Base-by-base conservation (phyloP, 768 basidiomycete species). In the Cystobasidium tubakii region DNA sequence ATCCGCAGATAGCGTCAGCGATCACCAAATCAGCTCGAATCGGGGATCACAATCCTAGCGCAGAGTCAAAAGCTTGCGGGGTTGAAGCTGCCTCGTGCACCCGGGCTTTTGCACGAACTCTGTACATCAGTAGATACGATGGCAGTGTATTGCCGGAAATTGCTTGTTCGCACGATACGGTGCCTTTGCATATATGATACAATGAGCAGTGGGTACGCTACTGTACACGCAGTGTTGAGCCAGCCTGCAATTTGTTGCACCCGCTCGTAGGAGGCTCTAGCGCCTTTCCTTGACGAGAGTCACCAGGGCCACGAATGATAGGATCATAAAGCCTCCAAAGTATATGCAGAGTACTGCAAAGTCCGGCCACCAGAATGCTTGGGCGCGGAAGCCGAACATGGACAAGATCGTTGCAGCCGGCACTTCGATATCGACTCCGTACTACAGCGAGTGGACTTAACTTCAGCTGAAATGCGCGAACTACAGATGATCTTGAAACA, bases 361-460 rank as follows among this genome's bases (percentile, higher is more conserved):
- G 80, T 99, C 94, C 0, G 96, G 96, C 91, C 91, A 98, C 96
- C 96, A 99, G 84, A 94, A 98, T 0, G 95, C 92, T 85, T 86
- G 62, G 42, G 66, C 62, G 74, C 88, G 86, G 66, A 99, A 87
- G 4, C 96, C 96, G 77, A 99, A 99, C 31, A 89, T 88, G 9
- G 92, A 94, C 25, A 99, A 83, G 78, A 99, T 97, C 1, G 92
- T 90, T 0, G 96, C 95, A 4, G 93, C 92, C 0, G 96, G 95
- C 0, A 99, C 88, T 79, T 98, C 94, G 54, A 99, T 84, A 79
- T 98, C 96, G 1, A 99, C 90, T 33, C 96, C 96, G 80, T 94
- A 97, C 90, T 96, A 79, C 31, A 80, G 66, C 23, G 1, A 46
- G 7, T n/a, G n/a, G n/a, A n/a, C n/a, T n/a, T n/a, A n/a, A n/a